phyloP scores from a whole-genome alignment of 106 monocot species.

The Dendrobium huoshanense region DNA sequence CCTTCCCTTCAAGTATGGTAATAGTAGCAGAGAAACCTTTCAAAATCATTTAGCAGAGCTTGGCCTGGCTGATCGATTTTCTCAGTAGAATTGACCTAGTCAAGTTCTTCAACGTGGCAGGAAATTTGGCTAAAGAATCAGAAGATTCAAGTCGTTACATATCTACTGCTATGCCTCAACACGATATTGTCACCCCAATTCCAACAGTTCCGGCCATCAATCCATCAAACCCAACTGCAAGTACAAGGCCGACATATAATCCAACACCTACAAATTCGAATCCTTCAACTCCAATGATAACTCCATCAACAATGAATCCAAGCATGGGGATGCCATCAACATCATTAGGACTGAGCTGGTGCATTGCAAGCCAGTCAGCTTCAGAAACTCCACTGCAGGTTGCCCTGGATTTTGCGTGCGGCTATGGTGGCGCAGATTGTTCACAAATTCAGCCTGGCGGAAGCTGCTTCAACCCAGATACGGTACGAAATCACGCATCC shows the following conservation, averaged over 20 bases:
- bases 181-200: conserved; percentile 35
- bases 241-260: conserved; percentile 12
- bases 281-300: conserved; percentile 26
- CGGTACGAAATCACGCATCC: conserved; percentile 64
- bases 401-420: conserved; percentile 77
- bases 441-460: conserved; percentile 59
- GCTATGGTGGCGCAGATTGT: conserved; percentile 78
- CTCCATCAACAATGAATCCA: conserved; percentile 28
- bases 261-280: conserved; percentile 10
- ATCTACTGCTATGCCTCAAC: conserved; percentile 4
- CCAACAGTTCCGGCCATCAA: conserved; percentile 43
- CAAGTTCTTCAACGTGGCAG: not conserved
- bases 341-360: conserved; percentile 55
- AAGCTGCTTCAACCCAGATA: conserved; percentile 67
- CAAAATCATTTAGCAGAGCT: not conserved
- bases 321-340: conserved; percentile 13
- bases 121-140: not conserved
- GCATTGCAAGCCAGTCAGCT: conserved; percentile 58
- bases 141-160: not conserved
- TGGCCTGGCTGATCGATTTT: too few relatives aligned
- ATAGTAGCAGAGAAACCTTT: not conserved
- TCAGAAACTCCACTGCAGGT: conserved; percentile 66
- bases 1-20: not conserved
- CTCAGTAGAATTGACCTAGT: not conserved
- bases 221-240: conserved; percentile 25